Evolutionary conservation across 345 rosid genomes (phyloP).

Genomic region (Tarenaya hassleriana): DNA sequence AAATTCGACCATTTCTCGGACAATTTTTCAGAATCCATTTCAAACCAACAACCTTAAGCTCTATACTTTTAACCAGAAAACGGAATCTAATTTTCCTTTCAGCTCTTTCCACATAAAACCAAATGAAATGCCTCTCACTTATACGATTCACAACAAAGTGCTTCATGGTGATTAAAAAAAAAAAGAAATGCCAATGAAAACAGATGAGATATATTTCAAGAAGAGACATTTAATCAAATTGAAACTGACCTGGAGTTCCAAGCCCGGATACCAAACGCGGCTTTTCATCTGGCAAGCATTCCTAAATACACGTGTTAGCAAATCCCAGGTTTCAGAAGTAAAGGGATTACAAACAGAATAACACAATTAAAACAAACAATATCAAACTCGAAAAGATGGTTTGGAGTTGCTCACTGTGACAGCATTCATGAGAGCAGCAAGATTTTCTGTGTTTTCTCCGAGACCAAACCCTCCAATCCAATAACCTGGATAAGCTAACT

Average conservation of each 20-base stretch:
- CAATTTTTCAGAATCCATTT: too few species aligned
- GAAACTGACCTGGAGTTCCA: conserved; percentile 46
- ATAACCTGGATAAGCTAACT: conserved; percentile 41
- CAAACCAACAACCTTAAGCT: not conserved
- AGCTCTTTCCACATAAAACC: too few species aligned
- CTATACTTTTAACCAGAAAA: too few species aligned
- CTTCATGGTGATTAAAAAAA: too few species aligned
- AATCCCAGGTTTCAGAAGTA: conserved; percentile 8
- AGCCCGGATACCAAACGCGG: conserved; percentile 63
- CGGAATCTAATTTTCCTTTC: too few species aligned
- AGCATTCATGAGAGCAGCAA: conserved; percentile 48
- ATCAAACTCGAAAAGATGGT: not conserved
- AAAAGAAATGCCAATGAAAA: not conserved
- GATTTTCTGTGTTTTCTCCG: conserved; percentile 70
- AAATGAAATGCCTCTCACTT: too few species aligned
- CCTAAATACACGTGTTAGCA: conserved; percentile 32
- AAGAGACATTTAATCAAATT: not conserved
- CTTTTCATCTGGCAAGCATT: conserved; percentile 45
- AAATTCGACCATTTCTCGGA: not conserved
- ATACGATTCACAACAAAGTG: too few species aligned
- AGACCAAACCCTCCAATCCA: conserved; percentile 84
- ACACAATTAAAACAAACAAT: not conserved
- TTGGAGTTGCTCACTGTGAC: conserved; percentile 42
- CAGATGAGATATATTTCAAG: not conserved
- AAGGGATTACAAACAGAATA: not conserved